Conservation (phyloP, 441 rosid genomes). For the Adansonia gregorii region DNA sequence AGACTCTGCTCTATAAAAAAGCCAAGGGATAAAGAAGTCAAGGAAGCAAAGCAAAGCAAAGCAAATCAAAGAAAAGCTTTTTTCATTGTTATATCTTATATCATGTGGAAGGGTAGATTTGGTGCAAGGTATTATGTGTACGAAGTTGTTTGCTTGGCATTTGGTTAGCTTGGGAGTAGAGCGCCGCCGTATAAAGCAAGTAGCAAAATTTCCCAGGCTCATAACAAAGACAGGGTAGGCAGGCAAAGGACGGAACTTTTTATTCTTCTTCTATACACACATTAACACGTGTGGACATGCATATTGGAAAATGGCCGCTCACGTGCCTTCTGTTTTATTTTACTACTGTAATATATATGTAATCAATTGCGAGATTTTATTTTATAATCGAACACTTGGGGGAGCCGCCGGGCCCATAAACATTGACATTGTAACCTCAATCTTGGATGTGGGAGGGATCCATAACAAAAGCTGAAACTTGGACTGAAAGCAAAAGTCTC, state of each 20-base stretch:
- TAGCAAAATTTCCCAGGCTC: not conserved
- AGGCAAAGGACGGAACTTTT: not conserved
- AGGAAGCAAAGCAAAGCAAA: no score
- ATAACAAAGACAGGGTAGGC: no score
- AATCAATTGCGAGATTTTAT: no score
- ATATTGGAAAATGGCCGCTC: not conserved
- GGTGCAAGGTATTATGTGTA: not conserved
- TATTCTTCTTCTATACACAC: not conserved
- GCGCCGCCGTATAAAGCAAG: conserved; percentile 32
- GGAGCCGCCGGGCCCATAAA: no score
- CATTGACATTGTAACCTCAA: no score
- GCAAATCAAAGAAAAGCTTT: not conserved
- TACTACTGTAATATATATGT: no score
- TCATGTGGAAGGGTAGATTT: not conserved
- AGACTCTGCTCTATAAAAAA: not conserved
- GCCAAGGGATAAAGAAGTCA: not conserved
- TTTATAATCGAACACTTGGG: no score
- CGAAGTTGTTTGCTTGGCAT: not conserved
- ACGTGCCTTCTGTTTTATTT: not conserved
- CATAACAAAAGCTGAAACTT: not conserved
- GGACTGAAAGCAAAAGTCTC: not conserved
- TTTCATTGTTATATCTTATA: no score
- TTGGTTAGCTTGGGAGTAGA: not conserved
- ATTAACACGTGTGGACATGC: no score
- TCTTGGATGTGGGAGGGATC: not conserved